phyloP scores from a whole-genome alignment of 1,284 basidiomycete genomes.

The Ceratobasidium papillatum region DNA sequence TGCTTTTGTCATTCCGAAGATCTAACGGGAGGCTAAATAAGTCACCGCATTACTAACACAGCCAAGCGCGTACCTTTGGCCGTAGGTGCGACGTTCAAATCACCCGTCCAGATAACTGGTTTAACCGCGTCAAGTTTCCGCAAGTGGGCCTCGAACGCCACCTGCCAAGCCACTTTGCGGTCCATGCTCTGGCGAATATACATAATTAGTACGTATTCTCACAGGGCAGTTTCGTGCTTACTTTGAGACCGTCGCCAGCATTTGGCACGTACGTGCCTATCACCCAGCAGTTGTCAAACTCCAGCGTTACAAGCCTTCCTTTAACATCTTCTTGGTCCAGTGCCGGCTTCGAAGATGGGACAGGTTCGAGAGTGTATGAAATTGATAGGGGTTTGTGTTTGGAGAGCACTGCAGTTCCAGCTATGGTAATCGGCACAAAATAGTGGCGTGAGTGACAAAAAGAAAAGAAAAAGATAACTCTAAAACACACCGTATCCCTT shows the following conservation, averaged over 20 bases:
- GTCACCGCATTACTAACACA: neutral
- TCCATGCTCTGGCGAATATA: slow-evolving; percentile 65
- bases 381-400: slow-evolving; percentile 74
- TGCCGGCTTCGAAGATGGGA: slow-evolving; percentile 59
- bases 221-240: slow-evolving; percentile 47
- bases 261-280: slow-evolving; percentile 91
- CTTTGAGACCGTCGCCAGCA: slow-evolving; percentile 82
- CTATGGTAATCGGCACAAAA: slow-evolving; percentile 54
- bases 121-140: slow-evolving; percentile 77
- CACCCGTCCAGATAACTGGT: slow-evolving; percentile 89
- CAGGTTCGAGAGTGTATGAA: slow-evolving; percentile 62
- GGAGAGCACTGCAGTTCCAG: slow-evolving; percentile 82
- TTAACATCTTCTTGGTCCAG: slow-evolving; percentile 61
- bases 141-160: slow-evolving; percentile 76
- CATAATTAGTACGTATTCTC: neutral
- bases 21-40: slow-evolving; percentile 55
- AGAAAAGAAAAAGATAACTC: slow-evolving; percentile 2
- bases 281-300: slow-evolving; percentile 76
- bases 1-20: slow-evolving; percentile 68
- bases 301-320: slow-evolving; percentile 81
- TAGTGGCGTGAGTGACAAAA: neutral
- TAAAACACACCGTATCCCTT: slow-evolving; percentile 70
- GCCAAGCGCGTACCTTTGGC: slow-evolving; percentile 61
- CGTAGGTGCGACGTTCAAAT: slow-evolving; percentile 86
- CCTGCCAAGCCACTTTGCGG: slow-evolving; percentile 78